Base-by-base conservation (phyloP, 345 rosid species). In the Ceriops tagal region DNA sequence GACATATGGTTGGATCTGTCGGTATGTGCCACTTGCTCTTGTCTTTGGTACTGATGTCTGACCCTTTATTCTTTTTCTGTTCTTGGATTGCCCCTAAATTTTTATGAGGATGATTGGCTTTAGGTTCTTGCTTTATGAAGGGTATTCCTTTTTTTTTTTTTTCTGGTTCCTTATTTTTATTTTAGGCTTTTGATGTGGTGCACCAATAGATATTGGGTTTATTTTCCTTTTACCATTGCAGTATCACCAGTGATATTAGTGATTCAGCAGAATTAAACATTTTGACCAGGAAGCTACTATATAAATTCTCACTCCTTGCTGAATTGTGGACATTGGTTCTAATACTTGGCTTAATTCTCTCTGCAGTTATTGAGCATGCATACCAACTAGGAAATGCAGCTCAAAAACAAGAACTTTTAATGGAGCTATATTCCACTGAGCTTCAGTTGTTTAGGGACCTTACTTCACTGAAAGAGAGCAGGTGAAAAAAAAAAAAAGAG, bases 1-100 rank as follows among this genome's bases (percentile, higher is more conserved):
- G 98, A 32, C 93, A 96, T 75, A 82, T 83, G 90, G 92, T 89
- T 79, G 99, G 97, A 74, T 92, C 98, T 61, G 84, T 85, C 73
- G 97, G 99, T 95, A 87, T 58, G 91, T 43, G 49, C 49, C 49
- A 43, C 49, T 13, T 3, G 10, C 43, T 3, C 49, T 43, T 0
- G 0, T 43, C 49, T 13, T 43, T 3, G 4, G 19, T 43, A 15
- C 5, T 43, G 49, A 2, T 13, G 18, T 43, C 49, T 2, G 49
- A 56, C 16, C 30, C 11, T 56, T 9, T 56, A 21, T 56, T 56
- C 30, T 10, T 11, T 56, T 56, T 27, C 28, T 56, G 28, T 24
- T 56, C 18, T 56, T 24, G 5, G 6, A 56, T 3, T 55, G 59
- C 30, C 24, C 24, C 24, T 18, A n/a, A 53, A 53, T 26, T 8